A percentile compares a stretch with the other conserved stretches of the same genome.
Evolutionary conservation across 805 yeast species (phyloP).

Genomic region (Yamadazyma nakazawae): DNA sequence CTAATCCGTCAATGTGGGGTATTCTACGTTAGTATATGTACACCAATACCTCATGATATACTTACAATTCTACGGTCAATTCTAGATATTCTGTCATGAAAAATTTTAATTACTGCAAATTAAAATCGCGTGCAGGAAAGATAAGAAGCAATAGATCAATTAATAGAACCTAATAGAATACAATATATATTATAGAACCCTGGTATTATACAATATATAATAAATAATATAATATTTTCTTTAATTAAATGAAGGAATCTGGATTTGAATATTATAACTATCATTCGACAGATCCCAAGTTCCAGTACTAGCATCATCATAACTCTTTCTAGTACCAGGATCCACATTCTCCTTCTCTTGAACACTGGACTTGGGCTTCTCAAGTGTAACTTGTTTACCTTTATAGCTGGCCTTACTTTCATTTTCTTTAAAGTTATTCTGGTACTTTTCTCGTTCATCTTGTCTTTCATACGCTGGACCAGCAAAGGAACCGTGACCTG

Average conservation of each 20-base stretch:
- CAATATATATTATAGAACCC: too few species aligned
- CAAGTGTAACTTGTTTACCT: too few species aligned
- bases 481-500: too few species aligned
- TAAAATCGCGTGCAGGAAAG: neutral
- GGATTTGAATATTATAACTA: constrained; percentile 27
- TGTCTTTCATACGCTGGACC: neutral
- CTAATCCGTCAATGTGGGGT: constrained; percentile 5
- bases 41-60: neutral
- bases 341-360: neutral
- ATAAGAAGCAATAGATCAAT: too few species aligned
- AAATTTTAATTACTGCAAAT: neutral
- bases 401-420: neutral
- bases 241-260: constrained; percentile 15
- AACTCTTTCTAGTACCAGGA: neutral
- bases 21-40: neutral
- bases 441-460: neutral
- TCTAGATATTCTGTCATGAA: neutral
- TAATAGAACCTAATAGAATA: too few species aligned
- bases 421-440: neutral
- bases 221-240: neutral
- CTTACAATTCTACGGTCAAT: neutral
- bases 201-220: neutral
- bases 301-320: neutral
- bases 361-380: too few species aligned
- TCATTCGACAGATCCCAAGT: constrained; percentile 18